These are phyloP conservation scores for Plantago lanceolata DNA, from an alignment of 305 asterid genomes.

Conservation along the genomic window DNA sequence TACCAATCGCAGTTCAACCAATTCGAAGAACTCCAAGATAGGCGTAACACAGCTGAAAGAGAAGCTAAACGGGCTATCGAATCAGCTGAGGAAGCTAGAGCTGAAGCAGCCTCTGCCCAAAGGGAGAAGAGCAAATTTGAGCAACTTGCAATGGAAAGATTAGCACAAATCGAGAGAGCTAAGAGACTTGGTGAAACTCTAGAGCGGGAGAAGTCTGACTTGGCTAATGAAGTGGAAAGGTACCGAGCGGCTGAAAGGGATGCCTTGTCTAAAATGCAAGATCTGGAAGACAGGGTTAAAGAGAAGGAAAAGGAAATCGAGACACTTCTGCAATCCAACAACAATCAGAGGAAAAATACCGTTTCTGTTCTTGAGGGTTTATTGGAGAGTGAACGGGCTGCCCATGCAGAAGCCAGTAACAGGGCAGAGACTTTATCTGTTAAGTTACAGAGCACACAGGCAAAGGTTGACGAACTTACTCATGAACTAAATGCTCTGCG, in stretches of 20 bases:
- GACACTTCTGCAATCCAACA: constrained; percentile 58
- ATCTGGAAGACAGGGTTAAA: constrained; percentile 62
- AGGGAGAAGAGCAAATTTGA: constrained; percentile 68
- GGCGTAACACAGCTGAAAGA: constrained; percentile 78
- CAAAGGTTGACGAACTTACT: constrained; percentile 66
- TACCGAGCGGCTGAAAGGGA: constrained; percentile 64
- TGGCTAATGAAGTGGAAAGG: constrained; percentile 49
- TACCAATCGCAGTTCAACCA: constrained; percentile 60
- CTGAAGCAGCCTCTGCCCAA: constrained; percentile 79
- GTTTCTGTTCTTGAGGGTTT: constrained; percentile 71
- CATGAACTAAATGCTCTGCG: constrained; percentile 69
- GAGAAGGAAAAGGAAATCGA: constrained; percentile 82
- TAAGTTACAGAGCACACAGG: constrained; percentile 82
- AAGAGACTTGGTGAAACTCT: constrained; percentile 62
- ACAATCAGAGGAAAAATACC: constrained; percentile 63
- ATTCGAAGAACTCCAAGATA: constrained; percentile 72
- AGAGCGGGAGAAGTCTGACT: constrained; percentile 59
- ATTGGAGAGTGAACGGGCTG: constrained; percentile 71
- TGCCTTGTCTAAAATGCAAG: constrained; percentile 54
- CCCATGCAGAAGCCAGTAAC: constrained; percentile 75
- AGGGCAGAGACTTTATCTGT: constrained; percentile 81
- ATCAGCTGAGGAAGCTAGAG: constrained; percentile 83
- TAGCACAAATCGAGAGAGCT: constrained; percentile 70
- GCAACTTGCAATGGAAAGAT: constrained; percentile 68
- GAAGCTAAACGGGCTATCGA: constrained; percentile 81